Evolutionary conservation across 75 land plant genomes (phyloP).

Genomic region (Cunninghamia lanceolata): DNA sequence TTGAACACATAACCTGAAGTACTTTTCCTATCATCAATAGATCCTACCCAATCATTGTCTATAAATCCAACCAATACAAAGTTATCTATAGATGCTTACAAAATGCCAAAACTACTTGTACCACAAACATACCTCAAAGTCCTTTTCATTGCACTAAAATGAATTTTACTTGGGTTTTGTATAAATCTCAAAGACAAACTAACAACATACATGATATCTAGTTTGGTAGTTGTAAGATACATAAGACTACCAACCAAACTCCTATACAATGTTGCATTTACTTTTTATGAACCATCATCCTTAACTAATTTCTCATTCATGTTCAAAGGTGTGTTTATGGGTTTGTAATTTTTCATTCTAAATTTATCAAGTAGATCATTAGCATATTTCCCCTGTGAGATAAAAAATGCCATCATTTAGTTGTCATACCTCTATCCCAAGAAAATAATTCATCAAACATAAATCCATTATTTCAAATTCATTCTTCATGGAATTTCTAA

Average conservation of each 20-base stretch:
- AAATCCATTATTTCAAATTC: slow-evolving; percentile 17
- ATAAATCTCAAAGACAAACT: background rate
- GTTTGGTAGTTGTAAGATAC: too few species aligned
- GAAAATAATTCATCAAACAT: slow-evolving; percentile 14
- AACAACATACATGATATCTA: background rate
- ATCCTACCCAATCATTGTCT: slow-evolving; percentile 26
- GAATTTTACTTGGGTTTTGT: too few species aligned
- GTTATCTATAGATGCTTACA: too few species aligned
- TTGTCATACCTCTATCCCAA: slow-evolving; percentile 9
- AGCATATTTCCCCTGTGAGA: slow-evolving; percentile 8
- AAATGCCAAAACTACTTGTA: too few species aligned
- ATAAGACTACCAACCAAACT: too few species aligned
- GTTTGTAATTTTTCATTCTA: slow-evolving; percentile 3
- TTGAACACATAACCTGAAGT: slow-evolving; percentile 21
- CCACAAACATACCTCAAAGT: too few species aligned
- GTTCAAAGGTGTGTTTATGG: too few species aligned
- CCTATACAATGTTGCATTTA: too few species aligned
- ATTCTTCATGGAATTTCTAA: background rate
- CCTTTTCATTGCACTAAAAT: too few species aligned
- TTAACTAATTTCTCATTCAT: too few species aligned
- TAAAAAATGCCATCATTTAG: too few species aligned
- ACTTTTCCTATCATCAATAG: slow-evolving; percentile 16
- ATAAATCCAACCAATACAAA: background rate
- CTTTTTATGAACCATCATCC: too few species aligned
- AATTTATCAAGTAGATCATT: slow-evolving; percentile 5